A percentile compares a stretch with the other conserved stretches of the same genome.
phyloP scores from a whole-genome alignment of 2,329 filamentous ascomycete genomes.

The Aschersonia sp. region DNA sequence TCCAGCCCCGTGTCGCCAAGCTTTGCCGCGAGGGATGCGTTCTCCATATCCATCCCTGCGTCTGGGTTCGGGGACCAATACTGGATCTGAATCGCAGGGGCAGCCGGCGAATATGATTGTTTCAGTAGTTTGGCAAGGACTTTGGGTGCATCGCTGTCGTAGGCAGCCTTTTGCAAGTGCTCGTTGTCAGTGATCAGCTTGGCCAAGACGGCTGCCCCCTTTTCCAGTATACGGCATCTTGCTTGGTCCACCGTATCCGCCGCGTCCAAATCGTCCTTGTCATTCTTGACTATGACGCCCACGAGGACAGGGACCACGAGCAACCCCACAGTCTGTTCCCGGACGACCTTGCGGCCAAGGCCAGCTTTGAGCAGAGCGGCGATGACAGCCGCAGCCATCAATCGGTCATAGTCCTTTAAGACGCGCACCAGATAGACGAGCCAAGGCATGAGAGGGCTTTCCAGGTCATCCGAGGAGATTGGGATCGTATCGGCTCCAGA shows the following conservation, averaged over 20 bases:
- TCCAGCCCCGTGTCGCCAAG: conserved; percentile 49
- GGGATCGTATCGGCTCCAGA: conserved; percentile 13
- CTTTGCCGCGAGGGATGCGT: conserved; percentile 22
- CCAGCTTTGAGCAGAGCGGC: conserved; percentile 55
- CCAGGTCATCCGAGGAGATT: conserved; percentile 38
- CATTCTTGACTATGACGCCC: conserved; percentile 35
- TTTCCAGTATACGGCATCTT: conserved; percentile 40
- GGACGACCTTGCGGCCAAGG: conserved; percentile 41
- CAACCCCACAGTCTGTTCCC: conserved; percentile 49
- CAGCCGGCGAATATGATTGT: conserved; percentile 32
- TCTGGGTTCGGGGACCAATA: conserved; percentile 25
- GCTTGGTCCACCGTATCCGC: conserved; percentile 20
- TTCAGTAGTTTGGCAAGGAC: conserved; percentile 33
- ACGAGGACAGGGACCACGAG: conserved; percentile 58
- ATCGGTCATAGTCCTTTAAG: conserved; percentile 39
- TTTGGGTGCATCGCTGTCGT: conserved; percentile 43
- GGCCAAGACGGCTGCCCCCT: conserved; percentile 61
- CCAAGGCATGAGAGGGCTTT: conserved; percentile 61
- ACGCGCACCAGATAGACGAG: conserved; percentile 50
- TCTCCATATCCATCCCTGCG: conserved; percentile 17
- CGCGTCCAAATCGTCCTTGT: conserved; percentile 29
- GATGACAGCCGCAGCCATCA: conserved; percentile 56
- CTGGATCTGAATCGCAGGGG: conserved; percentile 13
- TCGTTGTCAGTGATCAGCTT: conserved; percentile 66
- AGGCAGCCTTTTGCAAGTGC: conserved; percentile 66